Conservation (phyloP, 495 filamentous ascomycete genomes). For the Terfezia claveryi region DNA sequence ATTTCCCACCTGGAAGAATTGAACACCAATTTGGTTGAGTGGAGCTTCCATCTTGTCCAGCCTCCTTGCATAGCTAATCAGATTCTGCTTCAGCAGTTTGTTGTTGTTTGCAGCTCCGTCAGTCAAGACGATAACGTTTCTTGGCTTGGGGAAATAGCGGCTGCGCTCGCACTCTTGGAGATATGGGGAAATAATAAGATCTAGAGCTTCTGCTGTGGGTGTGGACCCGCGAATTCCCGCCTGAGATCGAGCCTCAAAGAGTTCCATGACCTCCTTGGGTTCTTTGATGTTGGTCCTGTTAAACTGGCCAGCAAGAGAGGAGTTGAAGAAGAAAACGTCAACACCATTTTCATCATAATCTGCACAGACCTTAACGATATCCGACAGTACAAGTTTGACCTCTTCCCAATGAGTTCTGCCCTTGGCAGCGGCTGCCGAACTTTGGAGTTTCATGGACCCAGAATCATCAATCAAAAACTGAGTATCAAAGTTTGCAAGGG, state of each 20-base stretch:
- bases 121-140: constrained; percentile 89
- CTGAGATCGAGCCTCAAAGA: background rate
- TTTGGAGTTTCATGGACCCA: constrained; percentile 45
- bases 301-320: constrained; percentile 13
- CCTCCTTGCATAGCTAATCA: constrained; percentile 41
- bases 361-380: constrained; percentile 74
- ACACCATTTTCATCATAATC: constrained; percentile 67
- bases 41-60: constrained; percentile 50
- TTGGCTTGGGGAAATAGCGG: constrained; percentile 34
- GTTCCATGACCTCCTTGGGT: background rate
- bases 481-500: constrained; percentile 67
- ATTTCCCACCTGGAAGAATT: constrained; percentile 89
- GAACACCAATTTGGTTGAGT: constrained; percentile 74
- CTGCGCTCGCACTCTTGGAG: constrained; percentile 1
- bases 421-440: background rate
- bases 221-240: constrained; percentile 2
- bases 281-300: constrained; percentile 5
- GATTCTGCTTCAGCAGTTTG: constrained; percentile 43
- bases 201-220: constrained; percentile 11
- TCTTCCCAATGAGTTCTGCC: constrained; percentile 45
- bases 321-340: constrained; percentile 84
- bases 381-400: constrained; percentile 42
- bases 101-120: constrained; percentile 63
- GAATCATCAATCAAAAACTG: constrained; percentile 88
- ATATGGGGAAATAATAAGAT: constrained; percentile 6